Conservation (phyloP, 2,329 filamentous ascomycete genomes). For the Akanthomyces lecanii region DNA sequence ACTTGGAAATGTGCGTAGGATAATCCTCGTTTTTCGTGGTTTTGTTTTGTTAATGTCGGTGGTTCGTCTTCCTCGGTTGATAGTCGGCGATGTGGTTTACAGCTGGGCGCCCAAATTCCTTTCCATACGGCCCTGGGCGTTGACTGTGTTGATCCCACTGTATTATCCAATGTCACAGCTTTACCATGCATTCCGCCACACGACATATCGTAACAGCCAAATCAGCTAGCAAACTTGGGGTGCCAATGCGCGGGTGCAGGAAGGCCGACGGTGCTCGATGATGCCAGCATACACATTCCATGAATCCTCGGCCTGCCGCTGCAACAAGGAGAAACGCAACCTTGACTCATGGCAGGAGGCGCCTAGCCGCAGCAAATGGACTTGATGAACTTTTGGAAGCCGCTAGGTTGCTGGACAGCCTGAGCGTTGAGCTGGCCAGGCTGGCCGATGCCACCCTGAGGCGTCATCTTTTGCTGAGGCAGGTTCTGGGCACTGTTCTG, state of each 20-base stretch:
- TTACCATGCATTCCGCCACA: background rate
- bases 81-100: background rate
- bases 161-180: constrained; percentile 9
- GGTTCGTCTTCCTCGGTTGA: background rate
- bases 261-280: constrained; percentile 16
- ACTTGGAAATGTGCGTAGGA: background rate
- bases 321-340: constrained; percentile 29
- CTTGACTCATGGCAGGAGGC: constrained; percentile 23
- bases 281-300: constrained; percentile 18
- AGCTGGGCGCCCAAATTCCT: background rate
- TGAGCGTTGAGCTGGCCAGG: constrained; percentile 52
- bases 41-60: background rate
- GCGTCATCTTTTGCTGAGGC: constrained; percentile 56
- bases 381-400: constrained; percentile 91
- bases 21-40: background rate
- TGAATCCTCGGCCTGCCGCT: constrained; percentile 21
- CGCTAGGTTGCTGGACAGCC: constrained; percentile 68
- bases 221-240: background rate
- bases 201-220: background rate
- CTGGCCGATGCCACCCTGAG: constrained; percentile 52
- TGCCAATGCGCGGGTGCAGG: background rate
- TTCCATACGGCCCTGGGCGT: background rate
- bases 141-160: background rate
- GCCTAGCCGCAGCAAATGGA: constrained; percentile 79
- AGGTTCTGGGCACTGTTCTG: constrained; percentile 92